phyloP scores from a whole-genome alignment of 2,329 filamentous ascomycete genomes.

The Sporothrix inflata region DNA sequence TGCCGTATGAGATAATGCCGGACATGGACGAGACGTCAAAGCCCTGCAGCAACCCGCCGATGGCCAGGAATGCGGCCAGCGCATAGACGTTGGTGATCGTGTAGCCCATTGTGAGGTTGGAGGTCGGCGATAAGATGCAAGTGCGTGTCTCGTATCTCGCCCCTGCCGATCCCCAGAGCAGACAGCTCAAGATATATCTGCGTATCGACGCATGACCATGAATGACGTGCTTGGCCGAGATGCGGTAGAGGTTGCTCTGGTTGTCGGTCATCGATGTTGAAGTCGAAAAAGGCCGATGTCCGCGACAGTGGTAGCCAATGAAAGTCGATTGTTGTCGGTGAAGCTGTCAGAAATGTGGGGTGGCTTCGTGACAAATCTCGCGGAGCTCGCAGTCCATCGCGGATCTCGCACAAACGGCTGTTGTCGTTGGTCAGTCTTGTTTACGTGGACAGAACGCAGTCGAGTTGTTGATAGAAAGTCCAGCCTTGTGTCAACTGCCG shows the following conservation, averaged over 20 bases:
- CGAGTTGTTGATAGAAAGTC: too few relatives aligned
- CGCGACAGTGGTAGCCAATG: background rate
- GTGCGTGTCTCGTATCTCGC: too few relatives aligned
- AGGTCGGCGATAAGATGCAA: background rate
- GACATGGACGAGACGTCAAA: constrained; percentile 23
- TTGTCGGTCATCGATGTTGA: background rate
- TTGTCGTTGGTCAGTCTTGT: background rate
- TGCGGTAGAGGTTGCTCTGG: background rate
- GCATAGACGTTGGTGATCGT: constrained; percentile 19
- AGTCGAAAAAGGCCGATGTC: background rate
- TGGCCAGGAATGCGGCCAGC: constrained; percentile 12
- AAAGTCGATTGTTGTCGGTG: background rate
- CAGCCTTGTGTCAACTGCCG: too few relatives aligned
- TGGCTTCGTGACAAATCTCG: background rate
- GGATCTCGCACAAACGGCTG: background rate
- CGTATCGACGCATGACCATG: background rate
- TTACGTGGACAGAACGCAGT: background rate
- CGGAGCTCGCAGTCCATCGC: background rate
- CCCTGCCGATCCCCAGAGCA: background rate
- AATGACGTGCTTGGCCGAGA: background rate
- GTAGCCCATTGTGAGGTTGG: background rate
- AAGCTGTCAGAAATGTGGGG: background rate
- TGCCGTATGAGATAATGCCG: background rate
- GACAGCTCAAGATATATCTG: background rate
- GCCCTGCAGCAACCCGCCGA: constrained; percentile 5